phyloP scores from a whole-genome alignment of 805 yeast species.

The Candida xiaguanensis region DNA sequence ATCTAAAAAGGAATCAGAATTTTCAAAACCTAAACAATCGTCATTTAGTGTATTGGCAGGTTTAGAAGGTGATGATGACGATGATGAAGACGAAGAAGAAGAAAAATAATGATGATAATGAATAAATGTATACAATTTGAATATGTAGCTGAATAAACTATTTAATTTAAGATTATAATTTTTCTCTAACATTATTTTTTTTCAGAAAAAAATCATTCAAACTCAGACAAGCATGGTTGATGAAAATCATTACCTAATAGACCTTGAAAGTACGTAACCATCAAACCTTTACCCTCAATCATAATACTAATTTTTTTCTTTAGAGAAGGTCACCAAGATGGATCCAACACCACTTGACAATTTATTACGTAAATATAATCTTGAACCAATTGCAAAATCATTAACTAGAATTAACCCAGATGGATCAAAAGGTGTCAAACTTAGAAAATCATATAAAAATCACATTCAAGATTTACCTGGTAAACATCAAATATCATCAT shows the following conservation, averaged over 20 bases:
- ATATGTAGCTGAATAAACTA: constrained; percentile 28
- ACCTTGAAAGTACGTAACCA: constrained; percentile 2
- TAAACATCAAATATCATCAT: constrained; percentile 51
- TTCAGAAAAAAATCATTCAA: too few relatives aligned
- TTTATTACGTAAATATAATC: constrained; percentile 63
- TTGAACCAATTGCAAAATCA: constrained; percentile 66
- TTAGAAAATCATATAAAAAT: constrained; percentile 91
- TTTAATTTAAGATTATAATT: background rate
- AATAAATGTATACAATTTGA: too few relatives aligned
- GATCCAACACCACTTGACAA: constrained; percentile 73
- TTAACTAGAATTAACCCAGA: constrained; percentile 85
- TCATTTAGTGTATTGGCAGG: constrained; percentile 29
- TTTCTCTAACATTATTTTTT: too few relatives aligned
- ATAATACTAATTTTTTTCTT: background rate
- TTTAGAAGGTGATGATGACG: constrained; percentile 31
- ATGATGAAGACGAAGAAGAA: constrained; percentile 17
- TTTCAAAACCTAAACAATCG: constrained; percentile 31
- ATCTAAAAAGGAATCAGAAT: constrained; percentile 19
- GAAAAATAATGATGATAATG: constrained; percentile 29
- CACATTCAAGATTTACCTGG: constrained; percentile 87
- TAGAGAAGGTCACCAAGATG: constrained; percentile 17
- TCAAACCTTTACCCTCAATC: background rate
- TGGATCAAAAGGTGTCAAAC: constrained; percentile 87
- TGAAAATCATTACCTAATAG: constrained; percentile 5
- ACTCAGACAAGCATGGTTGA: too few relatives aligned